A percentile compares a stretch with the other conserved stretches of the same genome.
These are phyloP conservation scores for Cinnamomum chago DNA, from an alignment of 164 flowering plant species.

Conservation along the genomic window DNA sequence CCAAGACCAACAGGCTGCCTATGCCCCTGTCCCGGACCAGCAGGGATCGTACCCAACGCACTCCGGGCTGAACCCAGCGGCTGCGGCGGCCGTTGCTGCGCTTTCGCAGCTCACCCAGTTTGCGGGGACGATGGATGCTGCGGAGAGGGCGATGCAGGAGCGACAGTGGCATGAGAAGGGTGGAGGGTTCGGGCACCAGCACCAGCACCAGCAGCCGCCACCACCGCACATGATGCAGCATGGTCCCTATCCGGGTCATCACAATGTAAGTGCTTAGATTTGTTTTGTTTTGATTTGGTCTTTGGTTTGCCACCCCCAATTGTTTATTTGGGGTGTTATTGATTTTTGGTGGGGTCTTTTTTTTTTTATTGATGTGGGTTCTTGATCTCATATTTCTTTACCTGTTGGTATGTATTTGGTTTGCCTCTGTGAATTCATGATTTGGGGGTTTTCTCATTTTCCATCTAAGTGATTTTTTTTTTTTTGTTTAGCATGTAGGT, in stretches of 20 bases:
- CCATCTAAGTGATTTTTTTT: too few species aligned
- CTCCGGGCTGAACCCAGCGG: conserved; percentile 35
- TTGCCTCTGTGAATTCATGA: too few species aligned
- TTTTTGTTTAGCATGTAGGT: too few species aligned
- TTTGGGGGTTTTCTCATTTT: too few species aligned
- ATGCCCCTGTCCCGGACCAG: conserved; percentile 18
- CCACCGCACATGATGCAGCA: not conserved
- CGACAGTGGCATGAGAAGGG: conserved; percentile 1
- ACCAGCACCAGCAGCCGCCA: not conserved
- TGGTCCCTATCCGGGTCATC: not conserved
- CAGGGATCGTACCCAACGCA: conserved; percentile 13
- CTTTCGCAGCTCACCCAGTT: conserved; percentile 37
- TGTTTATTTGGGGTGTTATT: not conserved
- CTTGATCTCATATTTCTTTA: too few species aligned
- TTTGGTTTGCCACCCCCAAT: not conserved
- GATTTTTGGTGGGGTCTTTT: too few species aligned
- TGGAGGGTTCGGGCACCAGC: not conserved
- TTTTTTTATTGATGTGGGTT: too few species aligned
- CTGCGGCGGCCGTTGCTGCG: conserved; percentile 41
- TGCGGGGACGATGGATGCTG: conserved; percentile 36
- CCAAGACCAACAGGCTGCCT: conserved; percentile 21
- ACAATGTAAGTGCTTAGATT: not conserved
- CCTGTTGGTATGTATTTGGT: too few species aligned
- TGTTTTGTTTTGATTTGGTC: not conserved
- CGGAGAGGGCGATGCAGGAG: conserved; percentile 26